Base-by-base conservation (phyloP, 306 rosid species). In the Cercis canadensis region DNA sequence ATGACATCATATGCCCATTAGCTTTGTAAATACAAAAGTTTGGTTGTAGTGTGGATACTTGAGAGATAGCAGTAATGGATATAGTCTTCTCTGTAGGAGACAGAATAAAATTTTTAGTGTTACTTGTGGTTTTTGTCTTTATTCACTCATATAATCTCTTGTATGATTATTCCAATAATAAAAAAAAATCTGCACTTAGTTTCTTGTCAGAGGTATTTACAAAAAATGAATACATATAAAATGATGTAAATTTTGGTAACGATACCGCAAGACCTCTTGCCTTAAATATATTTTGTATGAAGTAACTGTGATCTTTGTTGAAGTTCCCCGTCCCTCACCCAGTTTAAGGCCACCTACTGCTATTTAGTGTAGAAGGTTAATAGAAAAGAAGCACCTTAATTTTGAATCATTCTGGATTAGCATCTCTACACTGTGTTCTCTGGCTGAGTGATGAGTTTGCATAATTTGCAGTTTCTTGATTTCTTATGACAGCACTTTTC, bases 391-490 rank as follows among this genome's bases (percentile, higher is more conserved):
- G 61, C 50, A 13, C 33, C 60, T 11, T 43, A 34, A 69, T 24
- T 65, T 57, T 67, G 24, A 68, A 55, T 16, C 44, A 34, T 45
- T 57, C 40, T 21, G 33, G 47, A 68, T 54, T 33, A 39, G 63
- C 59, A 61, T 54, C 34, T 45, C 40, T n/a, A 18, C 15, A 14
- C 54, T 58, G 14, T 53, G 14, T 55, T 69, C 19, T 51, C 13
- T 52, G 70, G 13, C 53, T 52, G 68, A 59, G 4, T 62, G 72
- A 79, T 62, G 62, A 47, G 43, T 52, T 58, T 70, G 65, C 46
- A 34, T 51, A 36, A 44, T 50, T 68, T 74, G 21, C 16, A 62
- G 60, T 54, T 69, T 62, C 59, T 39, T 18, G 54, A 43, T 75
- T 41, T 33, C 47, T 32, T 51, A 19, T 70, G 29, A 55, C 11